These are phyloP conservation scores for Leucocoprinus leucothites DNA, from an alignment of 768 basidiomycete genomes.

Conservation along the genomic window DNA sequence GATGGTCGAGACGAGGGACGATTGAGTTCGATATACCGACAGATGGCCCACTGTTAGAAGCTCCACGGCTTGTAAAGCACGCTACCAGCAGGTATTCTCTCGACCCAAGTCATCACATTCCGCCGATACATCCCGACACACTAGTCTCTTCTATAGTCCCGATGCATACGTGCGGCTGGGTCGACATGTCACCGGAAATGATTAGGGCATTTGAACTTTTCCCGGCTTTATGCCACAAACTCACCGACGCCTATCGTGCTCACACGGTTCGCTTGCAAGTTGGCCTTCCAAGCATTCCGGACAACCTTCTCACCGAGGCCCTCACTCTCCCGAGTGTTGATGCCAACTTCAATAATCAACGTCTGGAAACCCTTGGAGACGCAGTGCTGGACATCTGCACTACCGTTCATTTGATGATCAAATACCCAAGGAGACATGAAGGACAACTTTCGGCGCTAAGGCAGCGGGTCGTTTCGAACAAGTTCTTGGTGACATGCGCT, in stretches of 20 bases:
- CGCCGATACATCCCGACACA: conserved; percentile 1
- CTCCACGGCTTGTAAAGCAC: conserved; percentile 37
- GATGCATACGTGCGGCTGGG: conserved; percentile 47
- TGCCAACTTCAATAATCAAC: conserved; percentile 75
- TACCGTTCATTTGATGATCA: conserved; percentile 75
- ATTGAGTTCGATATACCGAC: conserved; percentile 41
- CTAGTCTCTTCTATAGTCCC: conserved; percentile 26
- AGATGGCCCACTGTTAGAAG: conserved; percentile 65
- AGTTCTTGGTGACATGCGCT: conserved; percentile 64
- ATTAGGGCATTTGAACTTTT: conserved; percentile 52
- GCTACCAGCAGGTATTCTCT: conserved; percentile 36
- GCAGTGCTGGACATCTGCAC: conserved; percentile 75
- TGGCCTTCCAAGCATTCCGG: conserved; percentile 55
- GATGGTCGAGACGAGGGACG: conserved; percentile 53
- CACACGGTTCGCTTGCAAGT: conserved; percentile 49
- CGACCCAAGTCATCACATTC: conserved; percentile 11
- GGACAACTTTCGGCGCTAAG: conserved; percentile 74
- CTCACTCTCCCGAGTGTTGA: conserved; percentile 67
- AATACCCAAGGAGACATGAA: conserved; percentile 75
- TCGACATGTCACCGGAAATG: conserved; percentile 49
- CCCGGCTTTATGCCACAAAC: conserved; percentile 63
- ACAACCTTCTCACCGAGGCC: conserved; percentile 64
- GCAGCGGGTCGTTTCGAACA: conserved; percentile 65
- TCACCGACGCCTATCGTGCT: conserved; percentile 65
- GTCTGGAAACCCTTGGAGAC: conserved; percentile 86